A percentile compares a stretch with the other conserved stretches of the same genome.
phyloP scores from a whole-genome alignment of 768 basidiomycete genomes.

The Lactarius vividus region DNA sequence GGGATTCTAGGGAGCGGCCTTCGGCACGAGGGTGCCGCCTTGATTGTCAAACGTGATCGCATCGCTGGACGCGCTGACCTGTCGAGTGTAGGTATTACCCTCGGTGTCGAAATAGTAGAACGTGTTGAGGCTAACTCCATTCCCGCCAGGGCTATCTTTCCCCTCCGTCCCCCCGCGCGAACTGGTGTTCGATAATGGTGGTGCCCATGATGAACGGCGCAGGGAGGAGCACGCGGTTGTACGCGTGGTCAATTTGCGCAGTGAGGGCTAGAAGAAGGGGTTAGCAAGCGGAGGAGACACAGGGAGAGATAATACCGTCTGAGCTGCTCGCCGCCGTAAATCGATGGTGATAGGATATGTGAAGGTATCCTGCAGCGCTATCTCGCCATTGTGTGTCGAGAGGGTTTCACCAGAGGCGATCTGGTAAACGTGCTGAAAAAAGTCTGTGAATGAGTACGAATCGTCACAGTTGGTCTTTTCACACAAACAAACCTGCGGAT shows the following conservation, averaged over 20 bases:
- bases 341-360: constrained; percentile 44
- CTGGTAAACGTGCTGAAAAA: constrained; percentile 43
- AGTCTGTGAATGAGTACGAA: neutral
- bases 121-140: constrained; percentile 68
- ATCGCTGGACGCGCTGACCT: constrained; percentile 59
- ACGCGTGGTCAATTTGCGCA: constrained; percentile 61
- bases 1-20: neutral
- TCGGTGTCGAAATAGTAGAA: constrained; percentile 57
- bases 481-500: constrained; percentile 36
- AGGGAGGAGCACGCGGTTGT: constrained; percentile 55
- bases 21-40: constrained; percentile 41
- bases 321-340: constrained; percentile 34
- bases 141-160: constrained; percentile 33
- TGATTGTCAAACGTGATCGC: constrained; percentile 59
- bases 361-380: constrained; percentile 49
- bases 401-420: constrained; percentile 45
- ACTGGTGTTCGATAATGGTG: constrained; percentile 56
- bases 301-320: constrained; percentile 27
- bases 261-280: constrained; percentile 38
- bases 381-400: constrained; percentile 50
- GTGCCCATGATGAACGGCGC: constrained; percentile 57
- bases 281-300: neutral
- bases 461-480: neutral
- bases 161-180: constrained; percentile 53
- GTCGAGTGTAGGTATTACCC: constrained; percentile 37